phyloP scores from a whole-genome alignment of 495 filamentous ascomycete genomes.

The Podospora australis region DNA sequence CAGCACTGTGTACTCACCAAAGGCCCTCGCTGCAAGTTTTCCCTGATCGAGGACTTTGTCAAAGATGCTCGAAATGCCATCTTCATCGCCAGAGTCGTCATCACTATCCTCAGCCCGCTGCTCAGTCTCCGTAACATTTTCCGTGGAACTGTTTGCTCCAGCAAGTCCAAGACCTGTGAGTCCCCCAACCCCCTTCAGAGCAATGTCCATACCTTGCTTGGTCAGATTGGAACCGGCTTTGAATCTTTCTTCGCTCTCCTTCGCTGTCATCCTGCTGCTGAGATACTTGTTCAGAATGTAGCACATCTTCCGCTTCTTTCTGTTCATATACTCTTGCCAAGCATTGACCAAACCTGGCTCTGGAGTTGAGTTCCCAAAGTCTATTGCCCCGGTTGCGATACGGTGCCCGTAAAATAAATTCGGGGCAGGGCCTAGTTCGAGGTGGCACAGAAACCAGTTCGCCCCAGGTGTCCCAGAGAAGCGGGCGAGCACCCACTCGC shows the following conservation, averaged over 20 bases:
- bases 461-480: conserved; percentile 36
- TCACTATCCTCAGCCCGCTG: conserved; percentile 8
- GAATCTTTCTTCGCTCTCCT: conserved; percentile 10
- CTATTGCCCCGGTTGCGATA: conserved; percentile 33
- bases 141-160: background rate
- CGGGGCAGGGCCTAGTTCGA: conserved; percentile 33
- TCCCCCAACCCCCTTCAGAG: conserved; percentile 1
- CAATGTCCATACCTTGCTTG: conserved; percentile 1
- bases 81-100: conserved; percentile 21
- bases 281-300: conserved; percentile 23
- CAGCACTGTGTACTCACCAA: conserved; percentile 14
- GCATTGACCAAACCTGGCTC: conserved; percentile 30
- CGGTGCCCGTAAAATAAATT: conserved; percentile 33
- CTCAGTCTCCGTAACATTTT: conserved; percentile 10
- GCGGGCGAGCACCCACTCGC: conserved; percentile 44
- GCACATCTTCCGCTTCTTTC: conserved; percentile 35
- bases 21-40: conserved; percentile 18
- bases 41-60: conserved; percentile 19
- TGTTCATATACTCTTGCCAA: conserved; percentile 37
- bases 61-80: conserved; percentile 12
- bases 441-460: conserved; percentile 43
- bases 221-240: background rate
- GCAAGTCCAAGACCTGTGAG: background rate
- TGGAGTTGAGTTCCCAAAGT: conserved; percentile 30
- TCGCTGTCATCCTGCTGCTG: conserved; percentile 6